phyloP scores from a whole-genome alignment of 495 filamentous ascomycete genomes.

The Baudoinia panamericana region DNA sequence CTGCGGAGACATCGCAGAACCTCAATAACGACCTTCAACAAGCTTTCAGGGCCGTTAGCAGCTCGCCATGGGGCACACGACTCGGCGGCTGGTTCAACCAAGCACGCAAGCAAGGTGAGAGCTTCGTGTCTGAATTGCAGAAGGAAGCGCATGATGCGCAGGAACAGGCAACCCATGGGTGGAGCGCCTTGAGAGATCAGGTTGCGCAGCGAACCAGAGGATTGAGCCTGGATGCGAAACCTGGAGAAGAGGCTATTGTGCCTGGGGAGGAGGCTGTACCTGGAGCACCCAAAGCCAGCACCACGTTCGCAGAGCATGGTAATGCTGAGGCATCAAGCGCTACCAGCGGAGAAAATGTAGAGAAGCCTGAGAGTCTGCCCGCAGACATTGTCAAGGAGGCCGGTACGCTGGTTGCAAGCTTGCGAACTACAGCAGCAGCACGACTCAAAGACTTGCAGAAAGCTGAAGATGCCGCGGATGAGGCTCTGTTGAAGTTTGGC shows the following conservation, averaged over 20 bases:
- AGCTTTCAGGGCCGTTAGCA: constrained; percentile 84
- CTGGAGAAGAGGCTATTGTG: constrained; percentile 21
- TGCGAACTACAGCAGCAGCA: constrained; percentile 69
- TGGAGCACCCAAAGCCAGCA: constrained; percentile 1
- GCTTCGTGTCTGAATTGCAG: constrained; percentile 64
- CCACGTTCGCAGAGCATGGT: constrained; percentile 21
- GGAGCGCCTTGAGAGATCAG: constrained; percentile 40
- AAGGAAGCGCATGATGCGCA: constrained; percentile 66
- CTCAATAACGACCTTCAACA: constrained; percentile 86
- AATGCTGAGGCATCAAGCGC: constrained; percentile 28
- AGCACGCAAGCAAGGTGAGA: constrained; percentile 76
- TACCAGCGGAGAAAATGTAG: no score
- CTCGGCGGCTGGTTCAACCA: constrained; percentile 81
- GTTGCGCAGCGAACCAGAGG: constrained; percentile 55
- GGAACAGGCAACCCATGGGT: constrained; percentile 71
- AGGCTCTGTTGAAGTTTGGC: constrained; percentile 86
- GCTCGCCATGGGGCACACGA: constrained; percentile 76
- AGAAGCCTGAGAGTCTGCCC: constrained; percentile 37
- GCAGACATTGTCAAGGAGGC: constrained; percentile 43
- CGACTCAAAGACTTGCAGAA: constrained; percentile 82
- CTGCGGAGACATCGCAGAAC: constrained; percentile 37
- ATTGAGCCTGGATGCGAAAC: constrained; percentile 49
- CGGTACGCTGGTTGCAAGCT: constrained; percentile 68
- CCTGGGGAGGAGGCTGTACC: constrained; percentile 20
- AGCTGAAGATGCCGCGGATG: constrained; percentile 95